A percentile compares a stretch with the other conserved stretches of the same genome.
These are phyloP conservation scores for Albophoma yamanashiensis DNA, from an alignment of 2,329 filamentous ascomycete species.

Conservation along the genomic window DNA sequence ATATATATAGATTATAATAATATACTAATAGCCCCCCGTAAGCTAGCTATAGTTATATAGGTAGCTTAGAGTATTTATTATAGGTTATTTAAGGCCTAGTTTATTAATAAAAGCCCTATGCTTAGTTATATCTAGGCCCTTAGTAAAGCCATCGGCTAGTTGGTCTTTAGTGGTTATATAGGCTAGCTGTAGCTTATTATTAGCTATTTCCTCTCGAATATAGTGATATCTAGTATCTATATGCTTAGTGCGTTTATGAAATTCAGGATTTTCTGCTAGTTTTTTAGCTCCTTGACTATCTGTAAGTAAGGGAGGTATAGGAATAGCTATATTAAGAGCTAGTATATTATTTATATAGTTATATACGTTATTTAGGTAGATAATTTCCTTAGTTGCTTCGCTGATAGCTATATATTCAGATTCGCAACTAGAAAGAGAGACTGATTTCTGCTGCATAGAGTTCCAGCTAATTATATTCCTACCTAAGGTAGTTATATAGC, in stretches of 20 bases:
- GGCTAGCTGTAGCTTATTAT: not conserved
- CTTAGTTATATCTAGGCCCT: too few species aligned
- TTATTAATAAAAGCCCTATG: too few species aligned
- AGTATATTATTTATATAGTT: not conserved
- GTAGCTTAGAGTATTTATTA: too few species aligned
- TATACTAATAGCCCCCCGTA: too few species aligned
- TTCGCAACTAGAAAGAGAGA: not conserved
- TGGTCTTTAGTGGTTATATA: not conserved
- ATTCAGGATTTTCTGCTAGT: not conserved
- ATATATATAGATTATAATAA: too few species aligned
- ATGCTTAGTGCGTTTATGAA: not conserved
- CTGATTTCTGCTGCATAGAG: not conserved
- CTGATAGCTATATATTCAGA: not conserved
- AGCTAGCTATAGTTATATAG: too few species aligned
- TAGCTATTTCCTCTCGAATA: too few species aligned
- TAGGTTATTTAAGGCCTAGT: too few species aligned
- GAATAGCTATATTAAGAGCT: not conserved
- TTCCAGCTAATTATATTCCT: not conserved
- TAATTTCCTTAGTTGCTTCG: not conserved
- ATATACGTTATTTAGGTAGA: not conserved
- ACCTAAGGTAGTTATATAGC: not conserved
- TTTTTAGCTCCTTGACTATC: not conserved
- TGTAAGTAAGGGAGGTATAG: not conserved
- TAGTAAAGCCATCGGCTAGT: not conserved
- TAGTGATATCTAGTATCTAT: not conserved